Evolutionary conservation across 345 rosid species (phyloP), one percentile per base, ranked within the genome.

Genomic region (Alliaria petiolata): DNA sequence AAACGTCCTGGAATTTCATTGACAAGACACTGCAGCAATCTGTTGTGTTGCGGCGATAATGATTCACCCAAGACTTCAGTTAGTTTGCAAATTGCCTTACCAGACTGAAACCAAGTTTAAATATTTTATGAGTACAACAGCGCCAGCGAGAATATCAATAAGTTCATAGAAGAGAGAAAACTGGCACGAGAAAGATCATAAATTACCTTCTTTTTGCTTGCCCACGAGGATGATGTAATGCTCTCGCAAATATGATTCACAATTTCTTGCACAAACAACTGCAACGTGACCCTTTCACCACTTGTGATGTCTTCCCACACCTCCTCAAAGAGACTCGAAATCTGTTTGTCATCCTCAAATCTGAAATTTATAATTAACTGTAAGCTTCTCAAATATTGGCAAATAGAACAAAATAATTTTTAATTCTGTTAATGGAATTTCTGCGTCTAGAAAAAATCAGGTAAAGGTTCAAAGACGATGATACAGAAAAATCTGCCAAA

Each of bases 231-330:
- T 47, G 91, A 82, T 49, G 87, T 64, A 51, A 93, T 84, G 83
- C 85, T 81, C 79, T 84, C 89, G 67, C 89, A 83, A 56, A 93
- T 78, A 77, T 87, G 88, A 67, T 83, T 79, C 65, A 93, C 82
- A 70, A 91, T 87, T 85, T 93, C 98, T 68, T 35, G 83, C 74
- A 87, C 75, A 81, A 86, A 93, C 81, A 93, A 78, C 68, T 93
- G 98, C 50, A 86, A 81, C 43, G 97, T 85, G 51, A 89, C 76
- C 69, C 89, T 82, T 76, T 93, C 98, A 45, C 95, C 93, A 78
- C 95, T 87, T 40, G 89, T 83, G 60, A 78, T 87, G 81, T 93
- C 98, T 83, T 93, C 97, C 98, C 97, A 93, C 60, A 93, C 78
- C 66, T 93, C 98, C 85, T 93, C 98, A 83, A 86, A 93, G 75